Conservation (phyloP, 2,329 filamentous ascomycete species). For the Aphanocladium album region DNA sequence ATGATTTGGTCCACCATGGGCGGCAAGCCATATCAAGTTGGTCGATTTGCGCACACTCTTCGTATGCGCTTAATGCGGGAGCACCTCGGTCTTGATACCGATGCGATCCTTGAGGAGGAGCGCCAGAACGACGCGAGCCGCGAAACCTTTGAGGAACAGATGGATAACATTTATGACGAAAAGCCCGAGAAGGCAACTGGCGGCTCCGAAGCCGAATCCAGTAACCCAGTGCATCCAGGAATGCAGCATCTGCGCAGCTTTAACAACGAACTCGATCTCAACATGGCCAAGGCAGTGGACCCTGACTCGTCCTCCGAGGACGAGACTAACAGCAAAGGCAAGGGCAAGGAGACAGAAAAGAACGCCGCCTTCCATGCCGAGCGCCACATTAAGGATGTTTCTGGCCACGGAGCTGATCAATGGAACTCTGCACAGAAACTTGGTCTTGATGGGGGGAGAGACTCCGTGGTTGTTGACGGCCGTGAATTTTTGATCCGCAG, state of each 20-base stretch:
- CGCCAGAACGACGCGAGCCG: slow-evolving; percentile 61
- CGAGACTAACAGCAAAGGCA: slow-evolving; percentile 16
- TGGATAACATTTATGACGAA: slow-evolving; percentile 58
- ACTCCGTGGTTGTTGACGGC: slow-evolving; percentile 62
- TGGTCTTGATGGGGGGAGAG: slow-evolving; percentile 59
- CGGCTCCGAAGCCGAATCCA: slow-evolving; percentile 14
- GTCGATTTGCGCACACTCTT: slow-evolving; percentile 86
- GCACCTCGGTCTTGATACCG: slow-evolving; percentile 91
- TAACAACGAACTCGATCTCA: slow-evolving; percentile 57
- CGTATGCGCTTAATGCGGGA: slow-evolving; percentile 94
- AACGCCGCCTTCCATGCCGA: not conserved
- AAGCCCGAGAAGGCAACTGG: slow-evolving; percentile 28
- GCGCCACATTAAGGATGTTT: slow-evolving; percentile 55
- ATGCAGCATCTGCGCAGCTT: slow-evolving; percentile 48
- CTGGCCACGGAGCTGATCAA: slow-evolving; percentile 70
- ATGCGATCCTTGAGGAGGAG: slow-evolving; percentile 80
- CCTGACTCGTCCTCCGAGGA: slow-evolving; percentile 16
- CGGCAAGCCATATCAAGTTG: slow-evolving; percentile 81
- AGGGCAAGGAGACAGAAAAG: slow-evolving; percentile 25
- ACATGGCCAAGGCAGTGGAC: slow-evolving; percentile 46
- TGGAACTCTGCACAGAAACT: slow-evolving; percentile 62
- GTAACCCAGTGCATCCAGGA: slow-evolving; percentile 33
- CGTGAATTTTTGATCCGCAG: slow-evolving; percentile 67
- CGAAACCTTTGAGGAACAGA: slow-evolving; percentile 52
- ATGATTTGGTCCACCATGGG: slow-evolving; percentile 92